Evolutionary conservation across 345 rosid species (phyloP).

Genomic region (Hevea brasiliensis): DNA sequence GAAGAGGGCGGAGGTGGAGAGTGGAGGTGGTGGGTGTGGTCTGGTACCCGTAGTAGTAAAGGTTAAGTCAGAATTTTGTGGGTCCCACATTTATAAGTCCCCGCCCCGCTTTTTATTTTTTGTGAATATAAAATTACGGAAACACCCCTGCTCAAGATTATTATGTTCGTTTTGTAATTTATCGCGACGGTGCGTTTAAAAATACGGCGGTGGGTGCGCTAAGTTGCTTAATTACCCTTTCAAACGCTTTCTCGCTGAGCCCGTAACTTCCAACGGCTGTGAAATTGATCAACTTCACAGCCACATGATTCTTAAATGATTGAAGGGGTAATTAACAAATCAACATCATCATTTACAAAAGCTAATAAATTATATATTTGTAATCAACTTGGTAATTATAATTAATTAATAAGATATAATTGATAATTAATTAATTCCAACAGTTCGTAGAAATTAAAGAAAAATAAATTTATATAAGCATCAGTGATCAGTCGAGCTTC

Average conservation of each 20-base stretch:
- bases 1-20: background rate
- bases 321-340: background rate
- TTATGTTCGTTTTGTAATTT: background rate
- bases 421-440: too few relatives aligned
- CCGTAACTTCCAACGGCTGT: background rate
- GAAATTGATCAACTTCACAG: background rate
- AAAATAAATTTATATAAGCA: too few relatives aligned
- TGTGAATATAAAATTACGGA: background rate
- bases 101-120: background rate
- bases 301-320: background rate
- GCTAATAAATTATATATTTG: too few relatives aligned
- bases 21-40: background rate
- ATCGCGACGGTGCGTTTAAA: constrained; percentile 10
- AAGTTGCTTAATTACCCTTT: background rate
- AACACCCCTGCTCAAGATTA: background rate
- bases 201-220: too few relatives aligned
- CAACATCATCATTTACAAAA: too few relatives aligned
- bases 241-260: too few relatives aligned
- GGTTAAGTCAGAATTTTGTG: constrained; percentile 14
- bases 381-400: too few relatives aligned
- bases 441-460: too few relatives aligned
- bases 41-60: background rate
- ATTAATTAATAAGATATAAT: too few relatives aligned
- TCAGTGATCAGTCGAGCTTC: too few relatives aligned
- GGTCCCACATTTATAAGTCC: constrained; percentile 14